These are phyloP conservation scores for Trichoderma pleuroti DNA, from an alignment of 2,329 filamentous ascomycete species.

Conservation along the genomic window DNA sequence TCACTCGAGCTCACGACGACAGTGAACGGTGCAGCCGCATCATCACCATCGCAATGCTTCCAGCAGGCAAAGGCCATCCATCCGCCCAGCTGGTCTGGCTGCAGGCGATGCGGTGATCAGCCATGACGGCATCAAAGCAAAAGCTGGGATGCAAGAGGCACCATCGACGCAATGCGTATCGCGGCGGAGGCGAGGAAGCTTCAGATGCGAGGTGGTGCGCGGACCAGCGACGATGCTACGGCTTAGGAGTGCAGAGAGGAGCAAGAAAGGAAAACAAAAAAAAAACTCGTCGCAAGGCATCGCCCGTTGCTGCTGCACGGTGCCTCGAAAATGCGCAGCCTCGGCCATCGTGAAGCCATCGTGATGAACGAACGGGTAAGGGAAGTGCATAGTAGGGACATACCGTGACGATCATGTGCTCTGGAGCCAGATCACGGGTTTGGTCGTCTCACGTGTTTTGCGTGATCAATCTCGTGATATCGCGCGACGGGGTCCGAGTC, in stretches of 20 bases:
- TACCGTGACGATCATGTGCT: slow-evolving; percentile 48
- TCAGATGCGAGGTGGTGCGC: not conserved
- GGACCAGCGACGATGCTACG: slow-evolving; percentile 1
- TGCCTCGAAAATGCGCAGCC: slow-evolving; percentile 16
- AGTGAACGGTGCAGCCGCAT: slow-evolving; percentile 8
- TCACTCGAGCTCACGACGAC: slow-evolving; percentile 14
- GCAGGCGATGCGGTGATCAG: slow-evolving; percentile 25
- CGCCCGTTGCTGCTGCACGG: not conserved
- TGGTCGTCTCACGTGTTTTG: slow-evolving; percentile 43
- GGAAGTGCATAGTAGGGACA: slow-evolving; percentile 25
- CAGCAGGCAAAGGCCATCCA: not conserved
- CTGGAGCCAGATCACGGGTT: slow-evolving; percentile 43
- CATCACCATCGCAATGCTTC: slow-evolving; percentile 22
- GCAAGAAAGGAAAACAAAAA: not conserved
- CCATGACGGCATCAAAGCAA: slow-evolving; percentile 9
- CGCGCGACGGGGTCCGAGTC: slow-evolving; percentile 34
- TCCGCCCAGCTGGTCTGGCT: not conserved
- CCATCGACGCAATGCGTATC: slow-evolving; percentile 4
- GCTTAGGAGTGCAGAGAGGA: not conserved
- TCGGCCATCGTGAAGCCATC: slow-evolving; percentile 21
- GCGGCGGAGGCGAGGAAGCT: not conserved
- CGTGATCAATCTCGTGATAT: slow-evolving; percentile 49
- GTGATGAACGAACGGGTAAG: slow-evolving; percentile 17
- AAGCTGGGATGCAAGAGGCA: not conserved
- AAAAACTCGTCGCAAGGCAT: not conserved